Conservation (phyloP, 352 stramenopile species). For the Thraustotheca clavata region DNA sequence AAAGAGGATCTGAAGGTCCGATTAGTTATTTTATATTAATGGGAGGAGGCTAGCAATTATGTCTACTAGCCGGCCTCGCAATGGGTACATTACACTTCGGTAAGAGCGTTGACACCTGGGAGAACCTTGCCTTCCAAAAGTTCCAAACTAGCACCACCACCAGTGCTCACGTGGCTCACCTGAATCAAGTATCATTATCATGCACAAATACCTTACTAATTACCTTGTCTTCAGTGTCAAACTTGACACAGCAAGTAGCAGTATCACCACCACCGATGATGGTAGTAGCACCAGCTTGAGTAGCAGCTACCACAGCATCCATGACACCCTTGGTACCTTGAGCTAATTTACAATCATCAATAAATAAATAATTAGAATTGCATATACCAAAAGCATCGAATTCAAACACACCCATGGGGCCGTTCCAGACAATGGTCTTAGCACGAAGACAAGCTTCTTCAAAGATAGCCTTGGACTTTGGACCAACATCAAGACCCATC, state of each 20-base stretch:
- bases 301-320: conserved; percentile 94
- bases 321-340: conserved; percentile 94
- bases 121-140: conserved; percentile 98
- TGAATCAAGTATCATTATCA: neutral
- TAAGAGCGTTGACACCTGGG: conserved; percentile 95
- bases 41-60: neutral
- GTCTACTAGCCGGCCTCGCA: neutral
- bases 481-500: conserved; percentile 98
- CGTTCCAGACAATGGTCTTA: conserved; percentile 99
- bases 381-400: conserved; percentile 93
- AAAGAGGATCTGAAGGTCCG: neutral
- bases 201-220: neutral
- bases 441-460: conserved; percentile 59
- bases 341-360: conserved; percentile 29
- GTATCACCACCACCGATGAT: conserved; percentile 99
- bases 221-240: conserved; percentile 79
- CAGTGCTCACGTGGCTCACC: conserved; percentile 87
- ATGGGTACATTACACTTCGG: conserved; percentile 57
- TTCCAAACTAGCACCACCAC: conserved; percentile 94
- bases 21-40: neutral
- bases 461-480: conserved; percentile 86
- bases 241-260: conserved; percentile 83
- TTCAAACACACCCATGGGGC: conserved; percentile 99
- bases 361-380: neutral
- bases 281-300: conserved; percentile 89